Evolutionary conservation across 2,329 filamentous ascomycete species (phyloP).

Genomic region (Trichophyton benhamiae): DNA sequence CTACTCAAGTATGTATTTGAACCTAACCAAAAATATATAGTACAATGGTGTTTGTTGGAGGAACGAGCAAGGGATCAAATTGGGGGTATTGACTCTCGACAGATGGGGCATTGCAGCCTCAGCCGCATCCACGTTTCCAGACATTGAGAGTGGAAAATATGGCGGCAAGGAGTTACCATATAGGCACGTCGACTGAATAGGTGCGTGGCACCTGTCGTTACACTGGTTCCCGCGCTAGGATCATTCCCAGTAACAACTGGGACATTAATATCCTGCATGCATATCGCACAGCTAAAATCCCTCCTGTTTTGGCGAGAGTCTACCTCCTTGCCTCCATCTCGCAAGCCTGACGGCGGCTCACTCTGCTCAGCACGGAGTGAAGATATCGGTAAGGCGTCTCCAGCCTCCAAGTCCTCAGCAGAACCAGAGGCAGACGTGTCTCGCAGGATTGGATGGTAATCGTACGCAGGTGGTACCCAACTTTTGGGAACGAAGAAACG

Average conservation of each 20-base stretch:
- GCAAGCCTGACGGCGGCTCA: slow-evolving; percentile 25
- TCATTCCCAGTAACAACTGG: slow-evolving; percentile 48
- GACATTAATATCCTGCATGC: slow-evolving; percentile 81
- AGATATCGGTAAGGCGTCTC: slow-evolving; percentile 63
- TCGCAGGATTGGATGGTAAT: slow-evolving; percentile 83
- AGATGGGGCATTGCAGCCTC: slow-evolving; percentile 86
- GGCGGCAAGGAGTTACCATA: slow-evolving; percentile 94
- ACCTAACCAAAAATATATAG: background rate
- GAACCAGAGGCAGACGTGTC: slow-evolving; percentile 23
- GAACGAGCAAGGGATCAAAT: slow-evolving; percentile 39
- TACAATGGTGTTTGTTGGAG: background rate
- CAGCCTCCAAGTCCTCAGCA: slow-evolving; percentile 68
- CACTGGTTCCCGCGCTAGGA: slow-evolving; percentile 38
- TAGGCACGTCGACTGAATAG: slow-evolving; percentile 71
- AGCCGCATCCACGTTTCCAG: slow-evolving; percentile 95
- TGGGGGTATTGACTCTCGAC: slow-evolving; percentile 76
- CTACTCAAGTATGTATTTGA: background rate
- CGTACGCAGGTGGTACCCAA: slow-evolving; percentile 58
- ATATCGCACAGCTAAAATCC: slow-evolving; percentile 87
- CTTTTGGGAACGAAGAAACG: slow-evolving; percentile 67
- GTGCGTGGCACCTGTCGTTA: slow-evolving; percentile 40
- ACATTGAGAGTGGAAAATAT: slow-evolving; percentile 88
- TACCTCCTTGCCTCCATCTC: slow-evolving; percentile 24
- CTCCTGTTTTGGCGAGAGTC: slow-evolving; percentile 35
- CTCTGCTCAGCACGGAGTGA: slow-evolving; percentile 42